Base-by-base conservation (phyloP, 176 grass and related monocot genomes). In the Melocanna baccifera region DNA sequence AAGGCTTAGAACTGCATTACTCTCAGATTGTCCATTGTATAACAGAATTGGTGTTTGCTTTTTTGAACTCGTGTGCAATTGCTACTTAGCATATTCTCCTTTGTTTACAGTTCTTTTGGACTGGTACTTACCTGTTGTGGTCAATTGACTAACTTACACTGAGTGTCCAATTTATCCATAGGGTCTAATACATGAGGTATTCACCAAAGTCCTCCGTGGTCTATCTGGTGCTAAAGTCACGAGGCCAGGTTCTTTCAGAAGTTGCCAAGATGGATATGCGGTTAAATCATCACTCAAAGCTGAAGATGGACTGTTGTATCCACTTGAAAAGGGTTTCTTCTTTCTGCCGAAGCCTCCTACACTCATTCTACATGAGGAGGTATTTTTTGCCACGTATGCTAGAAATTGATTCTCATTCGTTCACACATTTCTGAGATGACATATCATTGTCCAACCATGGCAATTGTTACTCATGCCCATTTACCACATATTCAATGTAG, bases 251-350 rank as follows among this genome's bases (percentile, higher is more conserved):
- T 84, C 87, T 56, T 99, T 99, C 75, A 92, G 93, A 72, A 99
- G 91, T 84, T 91, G 81, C 83, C 89, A 96, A 83, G 90, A 90
- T 90, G 96, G 96, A 74, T 99, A 99, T 86, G 96, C 96, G 85
- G 96, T 99, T 79, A 99, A 99, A 92, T 99, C 96, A 57, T 99
- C 96, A 78, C 90, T 99, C 25, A 99, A 99, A 91, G 96, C 96
- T 84, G 96, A 99, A 94, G 96, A 99, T 86, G 96, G 96, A 75
- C 62, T 96, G 50, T 63, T 99, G 74, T 99, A 99, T 85, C 96
- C 96, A 34, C 96, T 99, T 81, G 96, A 99, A 83, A 99, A 94
- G 84, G 88, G 91, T 68, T 96, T 99, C 81, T 99, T 99, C 93
- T 99, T 99, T 83, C 88, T 99, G 32, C 96, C 96, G 18, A 99